Percentiles rank a stretch among this genome's conserved stretches.
These are phyloP conservation scores for Penicillium sp. DNA, from an alignment of 2,329 filamentous ascomycete species.

Conservation along the genomic window DNA sequence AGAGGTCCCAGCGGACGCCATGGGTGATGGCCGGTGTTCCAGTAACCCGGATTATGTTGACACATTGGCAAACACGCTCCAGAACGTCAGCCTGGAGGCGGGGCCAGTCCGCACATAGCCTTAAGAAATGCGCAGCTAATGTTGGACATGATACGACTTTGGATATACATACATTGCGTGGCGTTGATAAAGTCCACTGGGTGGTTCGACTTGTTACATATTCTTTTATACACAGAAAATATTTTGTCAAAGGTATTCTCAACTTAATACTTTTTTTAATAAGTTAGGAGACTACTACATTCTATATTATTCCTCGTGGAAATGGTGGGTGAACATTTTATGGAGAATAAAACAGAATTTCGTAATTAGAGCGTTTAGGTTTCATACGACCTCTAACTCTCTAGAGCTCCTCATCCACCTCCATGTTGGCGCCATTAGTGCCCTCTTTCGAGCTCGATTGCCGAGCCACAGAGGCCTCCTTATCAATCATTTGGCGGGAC, in stretches of 20 bases:
- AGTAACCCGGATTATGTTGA: conserved; percentile 14
- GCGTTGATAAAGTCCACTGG: conserved; percentile 13
- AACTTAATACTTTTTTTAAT: not conserved
- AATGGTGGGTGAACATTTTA: not conserved
- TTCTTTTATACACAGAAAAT: not conserved
- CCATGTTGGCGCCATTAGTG: conserved; percentile 63
- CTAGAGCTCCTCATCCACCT: conserved; percentile 66
- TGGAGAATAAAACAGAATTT: conserved; percentile 12
- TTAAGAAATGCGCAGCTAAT: not conserved
- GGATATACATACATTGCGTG: conserved; percentile 19
- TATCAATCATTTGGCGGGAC: conserved; percentile 99
- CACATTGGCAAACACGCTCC: conserved; percentile 17
- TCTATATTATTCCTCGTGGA: not conserved
- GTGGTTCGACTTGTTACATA: not conserved
- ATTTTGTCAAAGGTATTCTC: no score
- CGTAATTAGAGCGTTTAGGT: conserved; percentile 26
- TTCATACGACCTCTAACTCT: conserved; percentile 25
- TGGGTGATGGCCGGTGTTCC: conserved; percentile 18
- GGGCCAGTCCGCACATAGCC: not conserved
- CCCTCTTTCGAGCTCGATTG: conserved; percentile 51
- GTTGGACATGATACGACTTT: conserved; percentile 12
- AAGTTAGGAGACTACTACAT: not conserved
- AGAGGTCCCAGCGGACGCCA: conserved; percentile 14
- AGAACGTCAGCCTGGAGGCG: conserved; percentile 17
- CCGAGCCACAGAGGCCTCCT: conserved; percentile 90